These are phyloP conservation scores for Aaosphaeria arxii DNA, from an alignment of 2,329 filamentous ascomycete species.

Conservation along the genomic window DNA sequence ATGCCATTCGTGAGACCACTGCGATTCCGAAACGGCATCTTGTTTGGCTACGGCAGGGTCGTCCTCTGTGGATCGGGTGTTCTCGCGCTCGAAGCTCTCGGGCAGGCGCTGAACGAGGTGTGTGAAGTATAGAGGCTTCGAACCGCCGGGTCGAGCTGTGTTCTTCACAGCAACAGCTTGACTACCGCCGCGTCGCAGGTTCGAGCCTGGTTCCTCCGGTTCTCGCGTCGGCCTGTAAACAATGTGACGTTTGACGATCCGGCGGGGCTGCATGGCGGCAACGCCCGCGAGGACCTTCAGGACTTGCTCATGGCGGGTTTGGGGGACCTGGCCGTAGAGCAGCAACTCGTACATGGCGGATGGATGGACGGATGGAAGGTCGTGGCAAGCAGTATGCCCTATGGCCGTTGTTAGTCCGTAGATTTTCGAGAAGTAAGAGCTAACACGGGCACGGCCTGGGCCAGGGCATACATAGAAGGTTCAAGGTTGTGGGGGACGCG, in stretches of 20 bases:
- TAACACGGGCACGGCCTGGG: no score
- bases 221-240: conserved; percentile 57
- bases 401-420: no score
- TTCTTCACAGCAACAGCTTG: conserved; percentile 30
- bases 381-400: neutral
- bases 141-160: conserved; percentile 21
- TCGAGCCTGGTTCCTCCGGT: conserved; percentile 38
- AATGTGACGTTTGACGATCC: conserved; percentile 53
- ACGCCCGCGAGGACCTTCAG: conserved; percentile 61
- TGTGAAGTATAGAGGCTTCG: conserved; percentile 53
- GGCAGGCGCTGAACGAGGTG: conserved; percentile 47
- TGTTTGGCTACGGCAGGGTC: conserved; percentile 18
- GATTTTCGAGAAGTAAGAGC: no score
- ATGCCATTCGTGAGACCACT: conserved; percentile 39
- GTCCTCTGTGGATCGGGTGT: conserved; percentile 7
- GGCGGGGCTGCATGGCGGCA: conserved; percentile 59
- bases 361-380: conserved; percentile 2
- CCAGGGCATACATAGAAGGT: no score
- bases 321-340: conserved; percentile 58
- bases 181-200: conserved; percentile 35
- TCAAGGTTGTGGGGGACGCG: no score
- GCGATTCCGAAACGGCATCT: conserved; percentile 19
- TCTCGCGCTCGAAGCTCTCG: conserved; percentile 29
- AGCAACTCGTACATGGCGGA: conserved; percentile 60
- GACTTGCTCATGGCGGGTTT: conserved; percentile 57